Conservation (phyloP, 768 basidiomycete species). For the Mycena galericulata region DNA sequence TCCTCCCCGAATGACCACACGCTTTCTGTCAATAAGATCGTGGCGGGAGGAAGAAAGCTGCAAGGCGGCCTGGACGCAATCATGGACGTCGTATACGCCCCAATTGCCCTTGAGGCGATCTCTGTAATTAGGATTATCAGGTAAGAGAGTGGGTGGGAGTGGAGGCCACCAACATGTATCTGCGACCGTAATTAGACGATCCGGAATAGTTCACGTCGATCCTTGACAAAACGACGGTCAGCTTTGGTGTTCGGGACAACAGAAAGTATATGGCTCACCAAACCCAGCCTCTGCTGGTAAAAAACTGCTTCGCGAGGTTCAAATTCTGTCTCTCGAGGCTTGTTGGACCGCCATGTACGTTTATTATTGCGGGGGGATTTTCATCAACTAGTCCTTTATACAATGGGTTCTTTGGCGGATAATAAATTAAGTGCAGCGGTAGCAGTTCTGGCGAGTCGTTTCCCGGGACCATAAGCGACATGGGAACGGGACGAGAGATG, state of each 20-base stretch:
- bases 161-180: constrained; percentile 49
- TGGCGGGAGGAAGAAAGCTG: constrained; percentile 49
- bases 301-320: constrained; percentile 57
- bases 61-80: constrained; percentile 58
- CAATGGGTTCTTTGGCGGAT: constrained; percentile 62
- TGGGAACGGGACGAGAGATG: constrained; percentile 33
- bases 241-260: constrained; percentile 19
- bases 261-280: constrained; percentile 49
- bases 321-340: constrained; percentile 50
- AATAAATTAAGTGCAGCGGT: constrained; percentile 64
- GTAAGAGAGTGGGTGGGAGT: too few relatives aligned
- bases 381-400: constrained; percentile 54
- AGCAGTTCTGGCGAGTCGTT: not conserved
- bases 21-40: constrained; percentile 60
- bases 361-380: constrained; percentile 64
- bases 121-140: not conserved
- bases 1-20: constrained; percentile 67
- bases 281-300: constrained; percentile 64
- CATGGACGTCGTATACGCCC: constrained; percentile 69
- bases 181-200: constrained; percentile 66
- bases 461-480: constrained; percentile 2
- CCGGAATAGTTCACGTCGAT: constrained; percentile 73
- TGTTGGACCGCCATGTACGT: constrained; percentile 71
- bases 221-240: constrained; percentile 39
- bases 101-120: constrained; percentile 64